phyloP scores from a whole-genome alignment of 345 rosid species.

The Nasturtium officinale region DNA sequence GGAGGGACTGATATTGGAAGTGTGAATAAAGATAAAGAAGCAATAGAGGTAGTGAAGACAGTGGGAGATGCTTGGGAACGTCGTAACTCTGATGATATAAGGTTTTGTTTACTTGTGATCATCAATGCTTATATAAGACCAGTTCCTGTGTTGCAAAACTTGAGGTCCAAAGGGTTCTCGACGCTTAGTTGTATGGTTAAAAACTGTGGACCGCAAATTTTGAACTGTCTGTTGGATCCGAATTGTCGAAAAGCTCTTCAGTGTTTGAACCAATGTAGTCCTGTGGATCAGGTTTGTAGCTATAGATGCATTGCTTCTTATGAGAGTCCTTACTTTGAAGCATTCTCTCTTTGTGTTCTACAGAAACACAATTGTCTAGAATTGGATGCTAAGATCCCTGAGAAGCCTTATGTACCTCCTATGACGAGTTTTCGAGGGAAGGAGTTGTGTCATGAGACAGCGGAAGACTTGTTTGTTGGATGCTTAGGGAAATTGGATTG shows the following conservation, averaged over 20 bases:
- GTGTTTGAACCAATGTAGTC: constrained; percentile 88
- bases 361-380: constrained; percentile 88
- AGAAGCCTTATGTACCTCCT: constrained; percentile 68
- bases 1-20: constrained; percentile 57
- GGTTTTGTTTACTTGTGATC: constrained; percentile 77
- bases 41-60: constrained; percentile 57
- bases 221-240: constrained; percentile 84
- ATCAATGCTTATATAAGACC: constrained; percentile 87
- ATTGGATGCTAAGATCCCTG: constrained; percentile 76
- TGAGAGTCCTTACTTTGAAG: constrained; percentile 84
- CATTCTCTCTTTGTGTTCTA: constrained; percentile 81
- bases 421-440: constrained; percentile 66
- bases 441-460: constrained; percentile 61
- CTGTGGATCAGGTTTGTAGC: constrained; percentile 92
- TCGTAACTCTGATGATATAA: constrained; percentile 82
- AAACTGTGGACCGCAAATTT: constrained; percentile 83
- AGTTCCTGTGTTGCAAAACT: constrained; percentile 70
- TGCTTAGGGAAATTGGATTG: constrained; percentile 80
- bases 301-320: constrained; percentile 92
- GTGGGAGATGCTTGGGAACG: constrained; percentile 85
- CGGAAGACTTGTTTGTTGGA: constrained; percentile 90
- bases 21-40: constrained; percentile 46
- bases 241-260: constrained; percentile 88
- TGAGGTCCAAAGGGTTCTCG: constrained; percentile 87
- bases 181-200: constrained; percentile 82